Evolutionary conservation across 768 basidiomycete genomes (phyloP).

Genomic region (Paxillus involutus): DNA sequence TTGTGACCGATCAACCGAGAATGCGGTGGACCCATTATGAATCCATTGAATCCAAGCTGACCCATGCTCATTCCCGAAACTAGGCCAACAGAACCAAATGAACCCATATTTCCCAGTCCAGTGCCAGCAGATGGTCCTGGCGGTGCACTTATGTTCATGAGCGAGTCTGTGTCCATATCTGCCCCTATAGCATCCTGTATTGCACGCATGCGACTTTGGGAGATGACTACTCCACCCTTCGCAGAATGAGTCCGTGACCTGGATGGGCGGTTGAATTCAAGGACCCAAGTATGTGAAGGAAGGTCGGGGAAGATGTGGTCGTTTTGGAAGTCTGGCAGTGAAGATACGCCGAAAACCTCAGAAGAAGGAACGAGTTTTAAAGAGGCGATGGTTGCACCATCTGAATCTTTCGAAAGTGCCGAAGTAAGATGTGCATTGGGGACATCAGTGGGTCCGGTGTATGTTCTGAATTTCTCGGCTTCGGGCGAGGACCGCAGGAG

Average conservation of each 20-base stretch:
- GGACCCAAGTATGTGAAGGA: constrained; percentile 51
- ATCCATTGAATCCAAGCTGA: constrained; percentile 23
- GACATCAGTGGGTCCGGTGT: constrained; percentile 42
- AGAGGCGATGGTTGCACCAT: constrained; percentile 58
- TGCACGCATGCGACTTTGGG: constrained; percentile 70
- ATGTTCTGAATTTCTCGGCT: constrained; percentile 10
- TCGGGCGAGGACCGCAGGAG: constrained; percentile 43
- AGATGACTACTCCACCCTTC: constrained; percentile 61
- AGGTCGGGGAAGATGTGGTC: constrained; percentile 25
- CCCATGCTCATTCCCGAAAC: constrained; percentile 22
- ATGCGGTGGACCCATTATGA: constrained; percentile 24
- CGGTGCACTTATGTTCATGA: constrained; percentile 23
- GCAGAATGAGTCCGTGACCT: constrained; percentile 39
- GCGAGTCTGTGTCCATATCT: constrained; percentile 19
- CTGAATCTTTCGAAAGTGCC: constrained; percentile 37
- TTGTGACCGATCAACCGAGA: constrained; percentile 13
- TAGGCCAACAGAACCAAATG: constrained; percentile 23
- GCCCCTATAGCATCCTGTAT: constrained; percentile 63
- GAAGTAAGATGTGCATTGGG: constrained; percentile 47
- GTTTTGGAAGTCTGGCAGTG: constrained; percentile 17
- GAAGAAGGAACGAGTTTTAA: constrained; percentile 40
- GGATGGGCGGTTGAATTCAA: constrained; percentile 61
- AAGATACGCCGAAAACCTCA: constrained; percentile 14
- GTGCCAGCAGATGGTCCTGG: constrained; percentile 8
- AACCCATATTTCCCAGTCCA: constrained; percentile 23